Base-by-base conservation (phyloP, 2,329 filamentous ascomycete species). In the Paecilomyces niveus region DNA sequence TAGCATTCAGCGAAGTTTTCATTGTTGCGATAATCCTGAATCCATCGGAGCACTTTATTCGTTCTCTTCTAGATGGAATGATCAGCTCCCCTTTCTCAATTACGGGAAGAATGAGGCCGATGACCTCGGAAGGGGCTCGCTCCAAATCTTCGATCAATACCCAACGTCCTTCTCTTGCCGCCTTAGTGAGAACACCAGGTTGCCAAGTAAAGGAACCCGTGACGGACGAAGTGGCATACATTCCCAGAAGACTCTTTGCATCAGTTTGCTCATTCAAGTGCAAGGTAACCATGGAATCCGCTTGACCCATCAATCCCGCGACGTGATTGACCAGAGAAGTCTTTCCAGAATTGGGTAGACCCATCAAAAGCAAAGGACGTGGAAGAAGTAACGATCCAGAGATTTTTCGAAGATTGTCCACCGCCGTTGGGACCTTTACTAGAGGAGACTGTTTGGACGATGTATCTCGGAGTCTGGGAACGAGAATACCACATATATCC, bases 231-330 rank as follows among this genome's bases (percentile, higher is more conserved):
- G 92, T 94, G 1, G 93, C 90, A 74, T 99, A 97, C 71, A 97
- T 85, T 3, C 94, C 94, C 62, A 99, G 85, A 49, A 99, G 84
- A 78, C 96, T 89, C 74, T 99, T 99, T 0, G 93, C 92, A 74
- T 99, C 94, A 2, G 92, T 97, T 74, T 99, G 95, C 74, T 97
- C 94, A 70, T 99, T 99, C 33, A 99, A 80, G 74, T 99, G 93
- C 31, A 99, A 81, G 3, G 93, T 97, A 56, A 99, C 89, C 86
- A 99, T 92, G 59, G 84, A 85, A 5, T 87, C 83, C 22, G 89
- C 84, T 74, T 90, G 90, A 61, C 89, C 89, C 57, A 97, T 83
- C 64, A 88, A 84, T 66, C 84, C 85, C 24, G 93, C 92, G 60
- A 93, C 83, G 70, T 97, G 88, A 63, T 90, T 89, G 13, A 95